phyloP scores from a whole-genome alignment of 805 yeast species.

The Peterozyma toletana region DNA sequence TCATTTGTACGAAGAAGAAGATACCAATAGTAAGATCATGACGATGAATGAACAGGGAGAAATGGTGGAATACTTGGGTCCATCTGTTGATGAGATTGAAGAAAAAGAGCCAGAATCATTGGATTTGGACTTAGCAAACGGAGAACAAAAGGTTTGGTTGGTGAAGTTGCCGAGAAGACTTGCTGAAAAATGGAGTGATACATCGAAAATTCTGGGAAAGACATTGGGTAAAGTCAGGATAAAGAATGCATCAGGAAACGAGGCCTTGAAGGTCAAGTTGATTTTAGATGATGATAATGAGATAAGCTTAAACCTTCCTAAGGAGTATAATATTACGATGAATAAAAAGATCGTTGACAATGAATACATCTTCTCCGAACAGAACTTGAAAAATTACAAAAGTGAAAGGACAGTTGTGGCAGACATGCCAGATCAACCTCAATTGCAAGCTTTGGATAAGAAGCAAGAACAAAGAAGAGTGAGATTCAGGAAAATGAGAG shows the following conservation, averaged over 20 bases:
- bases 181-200: constrained; percentile 72
- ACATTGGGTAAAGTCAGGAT: constrained; percentile 77
- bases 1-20: constrained; percentile 26
- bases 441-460: constrained; percentile 26
- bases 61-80: constrained; percentile 32
- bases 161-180: constrained; percentile 85
- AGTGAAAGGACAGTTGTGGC: constrained; percentile 44
- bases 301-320: constrained; percentile 60
- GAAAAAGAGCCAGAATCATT: constrained; percentile 50
- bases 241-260: constrained; percentile 34
- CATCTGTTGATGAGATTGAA: constrained; percentile 35
- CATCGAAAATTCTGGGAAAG: constrained; percentile 57
- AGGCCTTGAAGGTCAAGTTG: constrained; percentile 42
- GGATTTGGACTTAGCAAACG: constrained; percentile 62
- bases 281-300: constrained; percentile 42
- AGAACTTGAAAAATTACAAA: constrained; percentile 57
- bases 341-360: constrained; percentile 77
- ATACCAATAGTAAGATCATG: constrained; percentile 21
- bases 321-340: constrained; percentile 73
- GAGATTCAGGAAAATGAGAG: constrained; percentile 7
- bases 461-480: constrained; percentile 8
- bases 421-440: constrained; percentile 47
- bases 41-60: constrained; percentile 9
- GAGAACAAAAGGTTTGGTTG: constrained; percentile 79
- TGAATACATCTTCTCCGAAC: constrained; percentile 83